Evolutionary conservation across 2,329 filamentous ascomycete genomes (phyloP), one percentile per base, ranked within the genome.

Genomic region (Colletotrichum coccodes): DNA sequence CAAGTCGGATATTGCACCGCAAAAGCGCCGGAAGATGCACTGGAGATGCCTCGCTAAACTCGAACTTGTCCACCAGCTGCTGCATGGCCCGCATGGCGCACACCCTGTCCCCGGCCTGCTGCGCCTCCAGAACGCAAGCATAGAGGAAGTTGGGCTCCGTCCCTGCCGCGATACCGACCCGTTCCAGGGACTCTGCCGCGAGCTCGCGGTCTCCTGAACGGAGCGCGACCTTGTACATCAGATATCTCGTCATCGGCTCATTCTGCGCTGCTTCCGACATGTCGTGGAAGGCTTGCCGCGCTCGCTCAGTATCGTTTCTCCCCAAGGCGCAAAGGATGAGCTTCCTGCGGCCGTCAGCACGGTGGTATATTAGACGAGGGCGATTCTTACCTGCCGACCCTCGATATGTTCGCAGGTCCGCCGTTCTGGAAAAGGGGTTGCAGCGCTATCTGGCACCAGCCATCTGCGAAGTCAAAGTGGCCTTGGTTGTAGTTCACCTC

Each of bases 121-220:
- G 90, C 3, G 94, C 92, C 77, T 97, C 94, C 32, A 94, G 81
- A 26, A 94, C 88, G 73, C 94, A 97, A 1, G 94, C 92, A 71
- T 95, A 94, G 1, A 98, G 83, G 49, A 94, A 87, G 16, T 89
- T 89, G 23, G 84, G 82, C 38, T 90, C 86, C 26, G 86, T 84
- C 1, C 82, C 76, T 0, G 84, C 82, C 7, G 82, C 76, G n/a
- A 83, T 83, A 63, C 85, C 86, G 30, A 97, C 81, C 2, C 80
- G 77, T 30, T 89, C 82, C 3, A 97, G 85, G 74, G 91, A 93
- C 52, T 89, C 84, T 23, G 83, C 78, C n/a, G 91, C 91, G 76
- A 86, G 75, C 1, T 88, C 85, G 42, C 80, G 76, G 72, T 95
- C 87, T 67, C 83, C 83, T 21, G 80, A 84, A 53, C 87, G 84